Conservation (phyloP, 257 asterid genomes). For the Penstemon newberryi region DNA sequence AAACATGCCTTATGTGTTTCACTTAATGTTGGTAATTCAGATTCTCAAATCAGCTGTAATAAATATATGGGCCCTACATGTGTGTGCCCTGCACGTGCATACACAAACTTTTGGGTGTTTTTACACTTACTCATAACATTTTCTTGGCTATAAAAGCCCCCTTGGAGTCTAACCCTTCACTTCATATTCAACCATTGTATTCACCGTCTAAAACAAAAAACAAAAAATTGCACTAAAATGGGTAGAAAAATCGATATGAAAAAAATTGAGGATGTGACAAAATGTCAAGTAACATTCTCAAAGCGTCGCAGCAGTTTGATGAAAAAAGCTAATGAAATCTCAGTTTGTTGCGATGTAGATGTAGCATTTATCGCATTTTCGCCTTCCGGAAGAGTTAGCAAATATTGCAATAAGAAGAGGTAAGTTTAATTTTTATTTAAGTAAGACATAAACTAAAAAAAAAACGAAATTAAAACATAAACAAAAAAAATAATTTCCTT, state of each 20-base stretch:
- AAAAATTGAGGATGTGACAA: constrained; percentile 47
- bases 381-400: constrained; percentile 58
- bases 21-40: constrained; percentile 13
- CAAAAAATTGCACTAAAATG: constrained; percentile 27
- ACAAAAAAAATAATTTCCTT: not conserved
- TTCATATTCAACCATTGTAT: not conserved
- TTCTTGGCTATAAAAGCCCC: constrained; percentile 25
- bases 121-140: constrained; percentile 1
- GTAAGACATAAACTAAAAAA: no score
- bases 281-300: constrained; percentile 66
- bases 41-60: constrained; percentile 30
- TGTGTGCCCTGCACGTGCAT: not conserved
- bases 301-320: constrained; percentile 56
- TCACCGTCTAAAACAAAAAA: no score
- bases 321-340: constrained; percentile 51
- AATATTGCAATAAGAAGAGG: constrained; percentile 43
- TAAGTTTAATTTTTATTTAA: not conserved
- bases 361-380: constrained; percentile 55
- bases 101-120: not conserved
- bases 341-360: constrained; percentile 47
- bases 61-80: constrained; percentile 17
- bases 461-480: not conserved
- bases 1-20: not conserved
- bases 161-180: not conserved
- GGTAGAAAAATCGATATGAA: constrained; percentile 61